Conservation (phyloP, 441 rosid genomes). For the Hura crepitans region DNA sequence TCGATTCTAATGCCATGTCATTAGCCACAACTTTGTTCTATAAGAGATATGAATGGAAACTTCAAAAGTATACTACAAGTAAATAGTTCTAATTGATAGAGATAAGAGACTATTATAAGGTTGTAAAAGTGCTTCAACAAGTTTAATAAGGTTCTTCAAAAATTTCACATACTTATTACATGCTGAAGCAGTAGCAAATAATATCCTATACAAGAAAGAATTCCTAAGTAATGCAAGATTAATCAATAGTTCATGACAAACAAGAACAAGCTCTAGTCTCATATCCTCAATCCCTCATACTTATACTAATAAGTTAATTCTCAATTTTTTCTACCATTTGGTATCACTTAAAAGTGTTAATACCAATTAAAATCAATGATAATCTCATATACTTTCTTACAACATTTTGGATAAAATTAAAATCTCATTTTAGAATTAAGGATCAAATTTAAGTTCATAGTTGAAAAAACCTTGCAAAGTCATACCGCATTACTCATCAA, state of each 20-base stretch:
- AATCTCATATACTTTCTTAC: slow-evolving; percentile 61
- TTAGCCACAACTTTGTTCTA: slow-evolving; percentile 28
- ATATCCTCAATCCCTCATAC: slow-evolving; percentile 82
- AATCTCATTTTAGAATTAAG: slow-evolving; percentile 79
- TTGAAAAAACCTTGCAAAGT: slow-evolving; percentile 65
- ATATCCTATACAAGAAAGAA: slow-evolving; percentile 57
- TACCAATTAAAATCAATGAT: slow-evolving; percentile 88
- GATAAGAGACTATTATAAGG: slow-evolving; percentile 82
- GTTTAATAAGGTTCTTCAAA: slow-evolving; percentile 60
- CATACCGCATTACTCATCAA: slow-evolving; percentile 68
- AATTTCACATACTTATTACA: slow-evolving; percentile 78
- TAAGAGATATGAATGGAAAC: slow-evolving; percentile 43
- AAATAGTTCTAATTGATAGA: slow-evolving; percentile 54
- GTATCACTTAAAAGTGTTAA: slow-evolving; percentile 81
- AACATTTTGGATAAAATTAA: slow-evolving; percentile 65
- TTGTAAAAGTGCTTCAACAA: slow-evolving; percentile 74
- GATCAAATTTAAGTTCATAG: slow-evolving; percentile 81
- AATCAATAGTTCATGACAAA: slow-evolving; percentile 65
- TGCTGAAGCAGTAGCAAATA: slow-evolving; percentile 85
- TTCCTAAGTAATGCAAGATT: slow-evolving; percentile 94
- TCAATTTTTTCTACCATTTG: slow-evolving; percentile 81
- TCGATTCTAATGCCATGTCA: slow-evolving; percentile 25
- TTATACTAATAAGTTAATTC: slow-evolving; percentile 74
- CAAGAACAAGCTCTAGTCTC: slow-evolving; percentile 66
- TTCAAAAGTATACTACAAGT: slow-evolving; percentile 69